Evolutionary conservation across 1,284 basidiomycete species (phyloP).

Genomic region (Fistulinella cinereoalba): DNA sequence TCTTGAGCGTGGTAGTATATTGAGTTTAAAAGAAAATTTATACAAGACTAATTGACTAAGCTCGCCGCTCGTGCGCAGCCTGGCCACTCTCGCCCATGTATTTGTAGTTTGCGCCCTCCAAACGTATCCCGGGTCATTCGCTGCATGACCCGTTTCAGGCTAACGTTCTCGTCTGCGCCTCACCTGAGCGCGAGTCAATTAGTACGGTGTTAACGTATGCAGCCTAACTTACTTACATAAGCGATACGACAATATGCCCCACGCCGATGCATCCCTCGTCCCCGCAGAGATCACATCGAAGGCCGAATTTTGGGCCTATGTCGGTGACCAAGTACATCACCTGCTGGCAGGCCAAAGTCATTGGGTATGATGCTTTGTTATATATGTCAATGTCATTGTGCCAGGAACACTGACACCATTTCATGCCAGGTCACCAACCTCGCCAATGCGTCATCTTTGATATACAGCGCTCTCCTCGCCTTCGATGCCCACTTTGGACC

Average conservation of each 20-base stretch:
- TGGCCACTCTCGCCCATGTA: too few relatives aligned
- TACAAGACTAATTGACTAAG: too few relatives aligned
- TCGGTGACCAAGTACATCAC: slow-evolving; percentile 57
- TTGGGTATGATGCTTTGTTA: slow-evolving; percentile 67
- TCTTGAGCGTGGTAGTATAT: too few relatives aligned
- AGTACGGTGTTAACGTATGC: too few relatives aligned
- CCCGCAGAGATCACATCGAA: slow-evolving; percentile 68
- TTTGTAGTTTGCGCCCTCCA: too few relatives aligned
- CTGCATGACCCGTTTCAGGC: too few relatives aligned
- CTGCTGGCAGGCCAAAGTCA: slow-evolving; percentile 67
- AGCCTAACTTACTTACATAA: slow-evolving; percentile 25
- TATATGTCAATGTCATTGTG: not conserved
- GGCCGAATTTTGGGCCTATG: slow-evolving; percentile 73
- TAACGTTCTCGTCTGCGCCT: too few relatives aligned
- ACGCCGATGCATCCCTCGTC: slow-evolving; percentile 77
- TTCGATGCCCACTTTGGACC: slow-evolving; percentile 66
- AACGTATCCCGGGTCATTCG: too few relatives aligned
- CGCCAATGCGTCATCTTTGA: slow-evolving; percentile 75
- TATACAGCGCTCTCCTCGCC: slow-evolving; percentile 73
- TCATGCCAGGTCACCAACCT: slow-evolving; percentile 75
- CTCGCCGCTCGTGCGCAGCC: too few relatives aligned
- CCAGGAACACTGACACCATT: not conserved
- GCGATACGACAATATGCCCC: slow-evolving; percentile 56
- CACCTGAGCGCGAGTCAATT: too few relatives aligned
- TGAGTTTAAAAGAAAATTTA: too few relatives aligned